Evolutionary conservation across 192 early-diverging fungal species (phyloP).

Genomic region (Mortierella claussenii): DNA sequence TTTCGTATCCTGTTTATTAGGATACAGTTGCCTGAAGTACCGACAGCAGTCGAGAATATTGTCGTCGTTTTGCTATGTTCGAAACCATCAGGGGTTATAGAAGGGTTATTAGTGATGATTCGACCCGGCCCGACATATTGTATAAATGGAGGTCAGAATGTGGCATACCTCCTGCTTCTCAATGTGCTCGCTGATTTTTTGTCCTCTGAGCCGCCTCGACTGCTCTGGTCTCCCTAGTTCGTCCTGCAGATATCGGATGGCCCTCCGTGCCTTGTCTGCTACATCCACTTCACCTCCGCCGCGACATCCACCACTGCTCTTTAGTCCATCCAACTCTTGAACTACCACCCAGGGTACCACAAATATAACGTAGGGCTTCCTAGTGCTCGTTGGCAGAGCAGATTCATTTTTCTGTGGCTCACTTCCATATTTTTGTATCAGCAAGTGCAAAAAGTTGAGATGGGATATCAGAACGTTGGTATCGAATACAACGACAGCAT

Average conservation of each 20-base stretch:
- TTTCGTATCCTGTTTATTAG: slow-evolving; percentile 1
- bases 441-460: slow-evolving; percentile 55
- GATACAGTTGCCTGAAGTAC: slow-evolving; percentile 53
- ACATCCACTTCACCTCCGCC: slow-evolving; percentile 32
- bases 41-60: slow-evolving; percentile 68
- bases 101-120: too few relatives aligned
- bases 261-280: slow-evolving; percentile 53
- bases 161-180: slow-evolving; percentile 33
- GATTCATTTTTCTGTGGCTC: not conserved
- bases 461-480: slow-evolving; percentile 68
- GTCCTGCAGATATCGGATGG: slow-evolving; percentile 60
- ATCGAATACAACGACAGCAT: slow-evolving; percentile 58
- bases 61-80: slow-evolving; percentile 60
- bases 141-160: too few relatives aligned
- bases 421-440: slow-evolving; percentile 32
- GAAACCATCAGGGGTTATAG: too few relatives aligned
- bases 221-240: slow-evolving; percentile 41
- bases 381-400: too few relatives aligned
- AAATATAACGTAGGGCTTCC: slow-evolving; percentile 41
- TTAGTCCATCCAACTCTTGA: slow-evolving; percentile 66
- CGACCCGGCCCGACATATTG: too few relatives aligned
- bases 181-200: slow-evolving; percentile 59
- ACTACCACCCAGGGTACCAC: slow-evolving; percentile 70
- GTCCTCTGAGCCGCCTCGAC: slow-evolving; percentile 54
- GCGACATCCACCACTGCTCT: slow-evolving; percentile 24